phyloP scores from a whole-genome alignment of 305 asterid species.

The Fraxinus platypoda region DNA sequence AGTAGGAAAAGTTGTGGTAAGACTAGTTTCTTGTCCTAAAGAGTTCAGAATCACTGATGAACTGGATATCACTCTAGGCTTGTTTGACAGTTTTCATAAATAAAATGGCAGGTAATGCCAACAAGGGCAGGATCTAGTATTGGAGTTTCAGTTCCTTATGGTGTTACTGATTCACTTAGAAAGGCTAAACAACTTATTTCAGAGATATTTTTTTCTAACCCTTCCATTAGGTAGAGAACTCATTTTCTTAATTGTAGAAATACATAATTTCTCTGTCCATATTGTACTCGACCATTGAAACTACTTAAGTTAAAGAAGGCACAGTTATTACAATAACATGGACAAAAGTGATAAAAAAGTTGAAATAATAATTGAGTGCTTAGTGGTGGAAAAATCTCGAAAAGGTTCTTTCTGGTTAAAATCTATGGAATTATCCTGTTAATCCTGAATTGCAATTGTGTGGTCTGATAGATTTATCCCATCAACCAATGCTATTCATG shows the following conservation, averaged over 20 bases:
- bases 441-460: background rate
- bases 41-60: slow-evolving; percentile 17
- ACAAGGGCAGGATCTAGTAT: slow-evolving; percentile 91
- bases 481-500: slow-evolving; percentile 13
- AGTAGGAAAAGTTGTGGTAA: slow-evolving; percentile 86
- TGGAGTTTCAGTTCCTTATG: slow-evolving; percentile 89
- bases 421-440: background rate
- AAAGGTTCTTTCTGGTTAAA: background rate
- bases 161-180: slow-evolving; percentile 66
- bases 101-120: slow-evolving; percentile 72
- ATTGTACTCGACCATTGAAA: background rate
- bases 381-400: background rate
- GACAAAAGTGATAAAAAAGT: background rate
- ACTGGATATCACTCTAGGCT: slow-evolving; percentile 1
- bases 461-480: slow-evolving; percentile 5
- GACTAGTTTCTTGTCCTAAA: slow-evolving; percentile 25
- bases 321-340: background rate
- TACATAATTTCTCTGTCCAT: background rate
- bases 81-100: slow-evolving; percentile 23
- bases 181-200: slow-evolving; percentile 67
- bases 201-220: slow-evolving; percentile 44
- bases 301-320: background rate
- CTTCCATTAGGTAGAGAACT: slow-evolving; percentile 16
- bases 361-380: background rate
- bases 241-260: slow-evolving; percentile 9